phyloP scores from a whole-genome alignment of 2,329 filamentous ascomycete species.

The Raffaelea ambrosiae region DNA sequence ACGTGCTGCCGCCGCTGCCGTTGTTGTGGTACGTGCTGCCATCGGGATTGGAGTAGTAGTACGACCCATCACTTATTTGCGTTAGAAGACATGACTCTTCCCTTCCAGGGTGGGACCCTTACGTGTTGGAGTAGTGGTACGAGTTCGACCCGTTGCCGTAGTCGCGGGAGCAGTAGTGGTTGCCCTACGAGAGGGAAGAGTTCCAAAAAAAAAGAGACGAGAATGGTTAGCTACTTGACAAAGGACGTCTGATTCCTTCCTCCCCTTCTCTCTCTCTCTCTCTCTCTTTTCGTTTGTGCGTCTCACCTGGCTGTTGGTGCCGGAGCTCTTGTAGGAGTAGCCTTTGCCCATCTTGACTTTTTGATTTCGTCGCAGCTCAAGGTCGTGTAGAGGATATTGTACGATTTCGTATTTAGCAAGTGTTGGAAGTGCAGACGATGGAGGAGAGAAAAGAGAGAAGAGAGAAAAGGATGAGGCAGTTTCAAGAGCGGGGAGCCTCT shows the following conservation, averaged over 20 bases:
- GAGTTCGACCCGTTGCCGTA: conserved; percentile 54
- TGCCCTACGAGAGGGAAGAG: too few species aligned
- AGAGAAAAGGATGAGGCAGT: neutral
- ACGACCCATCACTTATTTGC: conserved; percentile 54
- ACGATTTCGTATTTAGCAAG: too few species aligned
- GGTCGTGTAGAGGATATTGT: too few species aligned
- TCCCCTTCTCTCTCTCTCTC: neutral
- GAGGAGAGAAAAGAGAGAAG: neutral
- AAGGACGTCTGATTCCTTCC: too few species aligned
- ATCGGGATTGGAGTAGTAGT: conserved; percentile 65
- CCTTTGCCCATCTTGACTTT: conserved; percentile 13
- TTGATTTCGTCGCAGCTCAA: too few species aligned
- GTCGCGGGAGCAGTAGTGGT: conserved; percentile 58
- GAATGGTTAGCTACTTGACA: too few species aligned
- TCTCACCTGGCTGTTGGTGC: conserved; percentile 55
- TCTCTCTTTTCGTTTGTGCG: neutral
- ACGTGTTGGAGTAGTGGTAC: conserved; percentile 63
- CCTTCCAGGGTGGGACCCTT: too few species aligned
- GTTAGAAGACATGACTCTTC: too few species aligned
- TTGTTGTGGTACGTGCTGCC: conserved; percentile 62
- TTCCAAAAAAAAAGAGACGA: neutral
- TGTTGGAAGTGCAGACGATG: too few species aligned
- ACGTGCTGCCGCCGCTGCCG: conserved; percentile 48
- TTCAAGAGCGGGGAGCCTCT: neutral
- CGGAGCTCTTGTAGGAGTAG: conserved; percentile 39